Conservation (phyloP, 352 stramenopile species). For the Pythium aristosporum region DNA sequence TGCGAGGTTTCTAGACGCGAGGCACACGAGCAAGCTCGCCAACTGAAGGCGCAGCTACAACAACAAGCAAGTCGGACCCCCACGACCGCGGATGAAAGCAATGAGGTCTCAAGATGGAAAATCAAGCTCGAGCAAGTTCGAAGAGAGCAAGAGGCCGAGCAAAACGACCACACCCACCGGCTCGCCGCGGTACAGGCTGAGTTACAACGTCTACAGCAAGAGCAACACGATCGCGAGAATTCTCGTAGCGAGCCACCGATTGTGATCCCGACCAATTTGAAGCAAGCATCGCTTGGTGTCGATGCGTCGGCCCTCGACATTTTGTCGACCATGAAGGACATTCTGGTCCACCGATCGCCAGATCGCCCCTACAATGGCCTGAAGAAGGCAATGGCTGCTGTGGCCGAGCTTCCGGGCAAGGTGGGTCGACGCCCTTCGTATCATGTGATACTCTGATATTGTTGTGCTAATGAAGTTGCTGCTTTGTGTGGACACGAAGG, state of each 20-base stretch:
- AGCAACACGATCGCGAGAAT: conserved; percentile 4
- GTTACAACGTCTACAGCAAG: conserved; percentile 14
- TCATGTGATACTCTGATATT: not conserved
- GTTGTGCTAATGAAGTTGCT: not conserved
- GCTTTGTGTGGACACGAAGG: conserved; percentile 27
- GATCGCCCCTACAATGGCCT: conserved; percentile 74
- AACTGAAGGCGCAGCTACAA: conserved; percentile 41
- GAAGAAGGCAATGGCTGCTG: conserved; percentile 72
- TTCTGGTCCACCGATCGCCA: conserved; percentile 51
- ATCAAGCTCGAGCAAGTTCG: conserved; percentile 49
- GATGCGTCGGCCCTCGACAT: conserved; percentile 64
- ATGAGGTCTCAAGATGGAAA: conserved; percentile 50
- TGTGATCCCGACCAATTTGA: conserved; percentile 39
- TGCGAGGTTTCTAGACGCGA: conserved; percentile 43
- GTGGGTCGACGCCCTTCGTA: conserved; percentile 23
- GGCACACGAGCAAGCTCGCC: conserved; percentile 49
- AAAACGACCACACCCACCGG: conserved; percentile 41
- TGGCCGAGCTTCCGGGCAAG: conserved; percentile 71
- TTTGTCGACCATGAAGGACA: conserved; percentile 66
- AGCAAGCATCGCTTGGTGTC: conserved; percentile 40
- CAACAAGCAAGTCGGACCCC: conserved; percentile 30
- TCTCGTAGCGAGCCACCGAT: not conserved
- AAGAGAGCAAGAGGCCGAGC: conserved; percentile 42
- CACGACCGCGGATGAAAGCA: conserved; percentile 30
- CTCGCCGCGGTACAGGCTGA: conserved; percentile 11